phyloP scores from a whole-genome alignment of 306 rosid species.

The Cicer bijugum region DNA sequence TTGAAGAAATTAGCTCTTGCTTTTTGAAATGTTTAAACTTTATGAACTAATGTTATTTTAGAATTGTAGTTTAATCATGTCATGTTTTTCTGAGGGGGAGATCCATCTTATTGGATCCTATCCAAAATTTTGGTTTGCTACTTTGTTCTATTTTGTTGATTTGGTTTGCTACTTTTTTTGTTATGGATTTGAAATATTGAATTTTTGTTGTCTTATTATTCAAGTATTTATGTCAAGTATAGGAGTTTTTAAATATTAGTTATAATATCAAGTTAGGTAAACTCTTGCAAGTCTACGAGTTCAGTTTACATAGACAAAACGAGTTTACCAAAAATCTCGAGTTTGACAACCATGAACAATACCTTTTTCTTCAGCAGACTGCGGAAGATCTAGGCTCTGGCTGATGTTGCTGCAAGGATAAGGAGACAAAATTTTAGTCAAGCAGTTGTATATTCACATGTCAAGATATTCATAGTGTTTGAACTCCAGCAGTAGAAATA shows the following conservation, averaged over 20 bases:
- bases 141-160: not conserved
- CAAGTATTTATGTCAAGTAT: not conserved
- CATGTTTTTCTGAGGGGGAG: too few relatives aligned
- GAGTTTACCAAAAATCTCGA: not conserved
- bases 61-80: too few relatives aligned
- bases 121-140: too few relatives aligned
- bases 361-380: constrained; percentile 52
- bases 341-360: constrained; percentile 13
- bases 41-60: too few relatives aligned
- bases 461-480: constrained; percentile 1
- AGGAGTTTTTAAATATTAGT: not conserved
- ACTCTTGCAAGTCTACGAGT: not conserved
- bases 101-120: too few relatives aligned
- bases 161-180: not conserved
- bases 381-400: constrained; percentile 52
- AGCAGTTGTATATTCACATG: constrained; percentile 23
- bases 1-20: too few relatives aligned
- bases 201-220: not conserved
- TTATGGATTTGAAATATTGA: not conserved
- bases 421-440: constrained; percentile 35
- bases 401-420: constrained; percentile 62
- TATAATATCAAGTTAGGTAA: not conserved
- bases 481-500: constrained; percentile 36
- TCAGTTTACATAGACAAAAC: not conserved
- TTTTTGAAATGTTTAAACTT: too few relatives aligned